These are phyloP conservation scores for Peniophora sp. DNA, from an alignment of 1,284 basidiomycete species.

Conservation along the genomic window DNA sequence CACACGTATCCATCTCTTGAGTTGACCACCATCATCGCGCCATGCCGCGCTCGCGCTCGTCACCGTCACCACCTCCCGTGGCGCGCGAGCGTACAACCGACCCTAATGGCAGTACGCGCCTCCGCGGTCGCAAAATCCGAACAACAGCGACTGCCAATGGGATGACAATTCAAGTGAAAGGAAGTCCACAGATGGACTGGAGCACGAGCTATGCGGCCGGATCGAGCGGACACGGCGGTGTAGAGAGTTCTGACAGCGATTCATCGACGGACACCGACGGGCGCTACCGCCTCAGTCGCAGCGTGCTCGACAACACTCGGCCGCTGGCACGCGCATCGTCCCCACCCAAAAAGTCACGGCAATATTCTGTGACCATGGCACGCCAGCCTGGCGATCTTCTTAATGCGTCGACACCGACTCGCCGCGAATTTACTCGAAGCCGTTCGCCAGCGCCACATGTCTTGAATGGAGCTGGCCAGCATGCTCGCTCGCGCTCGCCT, in stretches of 20 bases:
- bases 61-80: constrained; percentile 55
- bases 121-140: constrained; percentile 11
- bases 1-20: constrained; percentile 3
- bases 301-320: background rate
- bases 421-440: constrained; percentile 44
- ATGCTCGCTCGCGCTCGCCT: constrained; percentile 19
- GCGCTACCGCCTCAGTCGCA: constrained; percentile 26
- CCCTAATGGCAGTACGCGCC: background rate
- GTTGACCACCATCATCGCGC: constrained; percentile 26
- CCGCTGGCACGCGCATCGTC: background rate
- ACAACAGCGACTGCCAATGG: constrained; percentile 7
- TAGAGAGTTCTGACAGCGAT: constrained; percentile 25
- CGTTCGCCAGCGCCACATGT: constrained; percentile 40
- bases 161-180: constrained; percentile 11
- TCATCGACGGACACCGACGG: background rate
- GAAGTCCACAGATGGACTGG: constrained; percentile 44
- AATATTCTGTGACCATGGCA: constrained; percentile 3
- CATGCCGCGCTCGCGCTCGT: constrained; percentile 71
- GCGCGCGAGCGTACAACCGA: constrained; percentile 13
- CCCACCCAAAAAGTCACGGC: background rate
- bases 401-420: constrained; percentile 13
- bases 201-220: constrained; percentile 82
- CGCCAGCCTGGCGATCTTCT: constrained; percentile 14
- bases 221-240: constrained; percentile 41
- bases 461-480: constrained; percentile 21